Evolutionary conservation across 306 rosid species (phyloP).

Genomic region (Cyclanthera cordifolia): DNA sequence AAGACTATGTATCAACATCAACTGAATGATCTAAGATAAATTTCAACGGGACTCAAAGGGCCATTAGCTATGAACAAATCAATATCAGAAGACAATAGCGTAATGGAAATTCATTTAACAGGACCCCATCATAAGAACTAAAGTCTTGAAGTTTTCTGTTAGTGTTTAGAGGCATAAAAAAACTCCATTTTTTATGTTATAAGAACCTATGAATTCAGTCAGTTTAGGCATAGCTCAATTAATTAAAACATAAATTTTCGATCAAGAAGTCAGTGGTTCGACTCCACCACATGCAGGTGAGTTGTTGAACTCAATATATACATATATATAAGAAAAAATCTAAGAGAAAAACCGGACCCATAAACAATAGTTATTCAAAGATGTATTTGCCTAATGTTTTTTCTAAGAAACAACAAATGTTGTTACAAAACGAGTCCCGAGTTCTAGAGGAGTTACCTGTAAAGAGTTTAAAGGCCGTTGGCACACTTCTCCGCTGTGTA

Average conservation of each 20-base stretch:
- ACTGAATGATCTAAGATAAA: neutral
- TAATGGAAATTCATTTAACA: neutral
- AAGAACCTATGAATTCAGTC: neutral
- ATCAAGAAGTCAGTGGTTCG: neutral
- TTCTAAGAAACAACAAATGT: neutral
- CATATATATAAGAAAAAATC: no score
- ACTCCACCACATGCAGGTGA: no score
- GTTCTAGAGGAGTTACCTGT: constrained; percentile 38
- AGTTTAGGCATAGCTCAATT: neutral
- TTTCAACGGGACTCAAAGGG: neutral
- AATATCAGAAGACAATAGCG: neutral
- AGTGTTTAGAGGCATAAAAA: no score
- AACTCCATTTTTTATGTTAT: neutral
- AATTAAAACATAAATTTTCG: neutral
- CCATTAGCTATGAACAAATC: neutral
- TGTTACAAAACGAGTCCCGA: neutral
- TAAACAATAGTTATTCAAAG: neutral
- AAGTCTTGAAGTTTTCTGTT: neutral
- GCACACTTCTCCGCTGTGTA: constrained; percentile 87
- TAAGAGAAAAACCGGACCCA: neutral
- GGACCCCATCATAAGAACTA: neutral
- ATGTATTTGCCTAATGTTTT: neutral
- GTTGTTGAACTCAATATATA: no score
- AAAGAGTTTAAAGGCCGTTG: constrained; percentile 93
- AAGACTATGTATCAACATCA: neutral